A percentile compares a stretch with the other conserved stretches of the same genome.
These are phyloP conservation scores for Cordyceps tenuipes DNA, from an alignment of 2,329 filamentous ascomycete species.

Conservation along the genomic window DNA sequence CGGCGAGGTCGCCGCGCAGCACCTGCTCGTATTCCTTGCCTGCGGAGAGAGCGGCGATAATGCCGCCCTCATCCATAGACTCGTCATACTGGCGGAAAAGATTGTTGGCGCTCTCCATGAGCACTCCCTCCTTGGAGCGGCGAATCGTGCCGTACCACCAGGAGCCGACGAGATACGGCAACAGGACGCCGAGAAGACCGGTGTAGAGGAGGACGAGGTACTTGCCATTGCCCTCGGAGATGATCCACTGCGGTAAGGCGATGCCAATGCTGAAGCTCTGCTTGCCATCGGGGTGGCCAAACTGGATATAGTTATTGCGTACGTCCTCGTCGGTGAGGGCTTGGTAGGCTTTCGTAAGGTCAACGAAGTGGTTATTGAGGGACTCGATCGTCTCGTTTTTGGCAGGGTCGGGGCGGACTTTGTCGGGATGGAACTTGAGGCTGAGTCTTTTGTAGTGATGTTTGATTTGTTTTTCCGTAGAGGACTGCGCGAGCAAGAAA, in stretches of 20 bases:
- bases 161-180: slow-evolving; percentile 87
- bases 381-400: slow-evolving; percentile 85
- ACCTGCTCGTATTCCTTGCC: slow-evolving; percentile 78
- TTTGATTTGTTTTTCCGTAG: slow-evolving; percentile 86
- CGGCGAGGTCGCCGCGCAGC: slow-evolving; percentile 69
- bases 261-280: slow-evolving; percentile 98
- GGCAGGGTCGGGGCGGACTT: slow-evolving; percentile 69
- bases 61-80: slow-evolving; percentile 67
- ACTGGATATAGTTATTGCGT: slow-evolving; percentile 93
- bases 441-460: slow-evolving; percentile 82
- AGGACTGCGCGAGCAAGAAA: slow-evolving; percentile 43
- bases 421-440: slow-evolving; percentile 85
- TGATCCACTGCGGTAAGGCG: slow-evolving; percentile 83
- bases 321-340: slow-evolving; percentile 94
- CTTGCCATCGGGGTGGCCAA: slow-evolving; percentile 94
- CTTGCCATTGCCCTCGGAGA: slow-evolving; percentile 90
- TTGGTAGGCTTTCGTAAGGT: slow-evolving; percentile 97
- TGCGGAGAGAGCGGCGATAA: slow-evolving; percentile 72
- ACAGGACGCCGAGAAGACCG: slow-evolving; percentile 73
- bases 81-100: slow-evolving; percentile 92
- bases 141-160: slow-evolving; percentile 99
- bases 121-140: slow-evolving; percentile 85
- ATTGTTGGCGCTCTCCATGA: slow-evolving; percentile 88
- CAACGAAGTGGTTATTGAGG: slow-evolving; percentile 83
- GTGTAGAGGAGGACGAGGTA: slow-evolving; percentile 90